These are phyloP conservation scores for Bryum argenteum DNA, from an alignment of 225 moss, liverwort and hornwort species.

Conservation along the genomic window DNA sequence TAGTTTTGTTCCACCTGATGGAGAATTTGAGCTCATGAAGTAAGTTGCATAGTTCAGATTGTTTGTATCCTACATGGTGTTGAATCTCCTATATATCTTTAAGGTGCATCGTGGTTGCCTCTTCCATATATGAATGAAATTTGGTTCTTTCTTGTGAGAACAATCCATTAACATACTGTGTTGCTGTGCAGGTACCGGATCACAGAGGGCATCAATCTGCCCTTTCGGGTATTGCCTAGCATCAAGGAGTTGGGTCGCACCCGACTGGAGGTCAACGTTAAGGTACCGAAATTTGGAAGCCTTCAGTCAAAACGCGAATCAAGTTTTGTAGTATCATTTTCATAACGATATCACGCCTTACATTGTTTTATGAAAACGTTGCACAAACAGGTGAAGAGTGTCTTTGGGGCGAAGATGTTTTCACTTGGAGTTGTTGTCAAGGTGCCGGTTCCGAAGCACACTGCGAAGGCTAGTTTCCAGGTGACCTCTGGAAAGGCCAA, in stretches of 20 bases:
- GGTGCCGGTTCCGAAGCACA: slow-evolving; percentile 89
- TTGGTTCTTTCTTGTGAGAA: no score
- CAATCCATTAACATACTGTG: neutral
- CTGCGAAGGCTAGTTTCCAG: slow-evolving; percentile 80
- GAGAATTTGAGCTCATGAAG: slow-evolving; percentile 77
- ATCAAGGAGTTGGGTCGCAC: slow-evolving; percentile 76
- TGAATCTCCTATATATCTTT: slow-evolving; percentile 2
- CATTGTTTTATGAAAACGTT: slow-evolving; percentile 4
- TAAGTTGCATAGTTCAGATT: slow-evolving; percentile 26
- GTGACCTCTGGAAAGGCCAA: slow-evolving; percentile 93
- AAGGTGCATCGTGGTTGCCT: neutral
- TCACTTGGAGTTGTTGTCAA: slow-evolving; percentile 95
- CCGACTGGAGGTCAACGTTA: slow-evolving; percentile 69
- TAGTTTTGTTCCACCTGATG: slow-evolving; percentile 71
- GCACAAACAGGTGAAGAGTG: slow-evolving; percentile 81
- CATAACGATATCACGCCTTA: neutral
- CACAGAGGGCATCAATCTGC: slow-evolving; percentile 64
- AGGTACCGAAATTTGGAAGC: slow-evolving; percentile 34
- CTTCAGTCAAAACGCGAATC: neutral
- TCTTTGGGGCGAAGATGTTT: slow-evolving; percentile 98
- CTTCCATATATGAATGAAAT: neutral
- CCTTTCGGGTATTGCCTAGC: slow-evolving; percentile 68
- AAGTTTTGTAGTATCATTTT: neutral
- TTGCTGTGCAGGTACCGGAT: slow-evolving; percentile 54
- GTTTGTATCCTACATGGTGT: neutral